These are phyloP conservation scores for Lobulomyces angularis DNA, from an alignment of 192 early-diverging fungal genomes.

Conservation along the genomic window DNA sequence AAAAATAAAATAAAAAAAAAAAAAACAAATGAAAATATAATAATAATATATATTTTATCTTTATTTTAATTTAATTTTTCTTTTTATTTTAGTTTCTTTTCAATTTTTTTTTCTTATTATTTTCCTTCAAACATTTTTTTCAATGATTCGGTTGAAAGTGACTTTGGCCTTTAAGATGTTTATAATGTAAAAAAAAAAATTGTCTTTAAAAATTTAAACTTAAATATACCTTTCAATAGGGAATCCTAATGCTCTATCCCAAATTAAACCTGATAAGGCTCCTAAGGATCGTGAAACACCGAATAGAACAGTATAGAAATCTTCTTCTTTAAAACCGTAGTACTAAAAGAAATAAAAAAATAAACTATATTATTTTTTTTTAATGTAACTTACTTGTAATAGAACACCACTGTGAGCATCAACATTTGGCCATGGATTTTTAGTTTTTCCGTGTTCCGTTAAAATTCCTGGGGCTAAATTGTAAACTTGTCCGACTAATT, in stretches of 20 bases:
- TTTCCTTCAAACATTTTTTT: constrained; percentile 72
- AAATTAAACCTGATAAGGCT: constrained; percentile 88
- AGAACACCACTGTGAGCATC: constrained; percentile 98
- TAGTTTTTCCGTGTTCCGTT: constrained; percentile 98
- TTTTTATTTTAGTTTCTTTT: no score
- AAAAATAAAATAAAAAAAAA: no score
- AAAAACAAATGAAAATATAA: no score
- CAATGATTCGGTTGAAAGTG: constrained; percentile 71
- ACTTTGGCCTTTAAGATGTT: constrained; percentile 52
- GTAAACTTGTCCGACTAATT: constrained; percentile 91
- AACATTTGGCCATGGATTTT: constrained; percentile 99
- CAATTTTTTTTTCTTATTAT: no score
- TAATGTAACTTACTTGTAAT: constrained; percentile 29
- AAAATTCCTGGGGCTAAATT: constrained; percentile 92
- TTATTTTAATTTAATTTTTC: no score
- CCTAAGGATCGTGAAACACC: constrained; percentile 97
- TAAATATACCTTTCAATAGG: constrained; percentile 64
- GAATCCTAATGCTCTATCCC: constrained; percentile 94
- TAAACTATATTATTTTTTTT: not conserved
- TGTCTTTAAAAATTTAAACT: not conserved
- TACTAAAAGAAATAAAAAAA: constrained; percentile 36
- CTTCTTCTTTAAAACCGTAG: constrained; percentile 92
- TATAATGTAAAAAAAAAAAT: not conserved
- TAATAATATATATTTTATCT: no score
- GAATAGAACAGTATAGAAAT: constrained; percentile 99